phyloP scores from a whole-genome alignment of 148 eudicot species.

The Diospyros lotus region DNA sequence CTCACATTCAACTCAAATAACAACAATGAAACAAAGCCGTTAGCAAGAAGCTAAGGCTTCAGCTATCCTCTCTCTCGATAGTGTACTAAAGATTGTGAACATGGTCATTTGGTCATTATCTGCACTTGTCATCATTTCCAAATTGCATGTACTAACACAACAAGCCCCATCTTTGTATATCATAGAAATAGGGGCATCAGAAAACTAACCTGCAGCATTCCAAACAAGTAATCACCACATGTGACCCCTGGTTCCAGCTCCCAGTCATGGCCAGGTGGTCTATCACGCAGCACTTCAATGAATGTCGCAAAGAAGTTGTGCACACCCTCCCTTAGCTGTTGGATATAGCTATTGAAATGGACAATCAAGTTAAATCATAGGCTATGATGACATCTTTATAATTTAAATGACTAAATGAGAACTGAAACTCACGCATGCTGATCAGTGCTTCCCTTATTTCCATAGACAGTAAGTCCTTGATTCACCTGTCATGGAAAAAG shows the following conservation, averaged over 20 bases:
- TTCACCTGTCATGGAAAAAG: slow-evolving; percentile 50
- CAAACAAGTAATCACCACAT: slow-evolving; percentile 95
- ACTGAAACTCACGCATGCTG: slow-evolving; percentile 83
- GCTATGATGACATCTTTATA: not conserved
- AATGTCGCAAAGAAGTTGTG: slow-evolving; percentile 96
- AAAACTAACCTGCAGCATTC: slow-evolving; percentile 79
- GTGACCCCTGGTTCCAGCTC: slow-evolving; percentile 99
- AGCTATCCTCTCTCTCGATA: not conserved
- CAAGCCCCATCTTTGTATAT: not conserved
- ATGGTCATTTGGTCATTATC: not conserved
- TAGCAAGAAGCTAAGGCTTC: not conserved
- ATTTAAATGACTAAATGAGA: not conserved
- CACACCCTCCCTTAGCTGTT: slow-evolving; percentile 94
- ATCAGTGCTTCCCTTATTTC: slow-evolving; percentile 98
- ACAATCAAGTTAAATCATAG: not conserved
- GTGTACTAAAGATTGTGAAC: not conserved
- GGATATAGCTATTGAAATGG: slow-evolving; percentile 66
- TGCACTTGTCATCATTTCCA: not conserved
- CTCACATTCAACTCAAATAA: not conserved
- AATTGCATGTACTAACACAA: not conserved
- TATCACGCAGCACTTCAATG: slow-evolving; percentile 92
- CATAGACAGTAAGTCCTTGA: slow-evolving; percentile 88
- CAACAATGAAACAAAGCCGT: not conserved
- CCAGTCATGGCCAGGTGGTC: slow-evolving; percentile 99
- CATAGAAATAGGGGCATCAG: not conserved